These are phyloP conservation scores for Gossypium davidsonii DNA, from an alignment of 441 rosid genomes.

Conservation along the genomic window DNA sequence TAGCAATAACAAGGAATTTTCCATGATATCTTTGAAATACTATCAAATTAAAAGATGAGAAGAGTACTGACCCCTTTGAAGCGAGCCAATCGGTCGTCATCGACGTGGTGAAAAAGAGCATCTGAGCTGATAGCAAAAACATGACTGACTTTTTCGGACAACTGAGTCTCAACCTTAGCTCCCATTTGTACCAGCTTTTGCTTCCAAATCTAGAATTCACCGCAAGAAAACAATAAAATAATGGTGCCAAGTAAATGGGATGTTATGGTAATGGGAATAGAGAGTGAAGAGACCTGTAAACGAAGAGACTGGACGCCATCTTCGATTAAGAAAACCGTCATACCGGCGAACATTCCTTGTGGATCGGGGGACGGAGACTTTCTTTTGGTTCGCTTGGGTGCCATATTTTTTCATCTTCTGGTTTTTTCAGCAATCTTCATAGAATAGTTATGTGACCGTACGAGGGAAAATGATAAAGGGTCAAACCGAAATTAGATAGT, in stretches of 20 bases:
- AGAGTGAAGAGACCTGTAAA: constrained; percentile 49
- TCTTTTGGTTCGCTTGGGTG: constrained; percentile 54
- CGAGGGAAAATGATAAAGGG: too few species aligned
- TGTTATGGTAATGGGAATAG: not conserved
- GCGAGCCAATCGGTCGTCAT: constrained; percentile 31
- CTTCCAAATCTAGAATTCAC: constrained; percentile 67
- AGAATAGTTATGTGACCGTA: too few species aligned
- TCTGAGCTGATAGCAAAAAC: constrained; percentile 50
- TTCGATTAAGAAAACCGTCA: constrained; percentile 59
- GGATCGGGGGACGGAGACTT: constrained; percentile 46
- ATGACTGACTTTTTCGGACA: constrained; percentile 57
- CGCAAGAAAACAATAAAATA: not conserved
- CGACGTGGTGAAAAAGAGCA: constrained; percentile 39
- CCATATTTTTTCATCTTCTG: constrained; percentile 36
- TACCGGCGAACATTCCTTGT: constrained; percentile 64
- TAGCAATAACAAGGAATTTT: not conserved
- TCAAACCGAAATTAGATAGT: too few species aligned
- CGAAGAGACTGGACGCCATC: constrained; percentile 70
- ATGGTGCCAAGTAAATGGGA: not conserved
- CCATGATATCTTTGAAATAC: not conserved
- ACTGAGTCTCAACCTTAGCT: constrained; percentile 38
- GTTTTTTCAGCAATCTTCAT: not conserved
- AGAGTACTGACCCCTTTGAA: constrained; percentile 54
- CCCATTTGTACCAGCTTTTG: constrained; percentile 83
- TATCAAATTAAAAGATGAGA: not conserved